Percentiles rank a stretch among this genome's conserved stretches.
Conservation (phyloP, 805 yeast genomes). For the Blastobotrys attinorum region DNA sequence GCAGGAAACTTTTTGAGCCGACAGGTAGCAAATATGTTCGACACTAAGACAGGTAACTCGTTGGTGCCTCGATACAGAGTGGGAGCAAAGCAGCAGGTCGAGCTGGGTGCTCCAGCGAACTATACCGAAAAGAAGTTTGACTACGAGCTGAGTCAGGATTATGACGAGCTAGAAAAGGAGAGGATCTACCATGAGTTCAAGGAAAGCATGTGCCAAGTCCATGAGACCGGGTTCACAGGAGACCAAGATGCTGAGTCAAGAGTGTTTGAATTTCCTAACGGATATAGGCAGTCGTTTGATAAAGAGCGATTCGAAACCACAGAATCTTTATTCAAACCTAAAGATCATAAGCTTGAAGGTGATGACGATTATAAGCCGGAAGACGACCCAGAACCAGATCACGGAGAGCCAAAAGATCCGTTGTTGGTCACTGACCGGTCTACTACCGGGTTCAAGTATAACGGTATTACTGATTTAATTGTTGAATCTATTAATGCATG, state of each 20-base stretch:
- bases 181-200: constrained; percentile 43
- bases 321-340: constrained; percentile 67
- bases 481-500: constrained; percentile 39
- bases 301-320: constrained; percentile 55
- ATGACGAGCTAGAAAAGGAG: constrained; percentile 47
- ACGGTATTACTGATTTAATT: constrained; percentile 51
- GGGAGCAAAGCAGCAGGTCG: constrained; percentile 34
- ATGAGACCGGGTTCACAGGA: constrained; percentile 31
- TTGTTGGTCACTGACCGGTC: constrained; percentile 15
- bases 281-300: constrained; percentile 54
- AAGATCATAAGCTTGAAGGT: constrained; percentile 24
- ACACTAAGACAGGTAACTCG: constrained; percentile 30
- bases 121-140: constrained; percentile 23
- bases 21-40: constrained; percentile 38
- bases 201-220: constrained; percentile 32
- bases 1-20: constrained; percentile 63
- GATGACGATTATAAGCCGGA: constrained; percentile 10
- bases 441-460: constrained; percentile 12
- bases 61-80: constrained; percentile 44
- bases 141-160: constrained; percentile 38
- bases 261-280: constrained; percentile 50
- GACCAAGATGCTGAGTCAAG: constrained; percentile 35
- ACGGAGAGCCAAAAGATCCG: constrained; percentile 8
- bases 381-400: constrained; percentile 5
- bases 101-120: constrained; percentile 29